Evolutionary conservation across 2,329 filamentous ascomycete genomes (phyloP), one percentile per base, ranked within the genome.

Genomic region (Paraphaeosphaeria minitans): DNA sequence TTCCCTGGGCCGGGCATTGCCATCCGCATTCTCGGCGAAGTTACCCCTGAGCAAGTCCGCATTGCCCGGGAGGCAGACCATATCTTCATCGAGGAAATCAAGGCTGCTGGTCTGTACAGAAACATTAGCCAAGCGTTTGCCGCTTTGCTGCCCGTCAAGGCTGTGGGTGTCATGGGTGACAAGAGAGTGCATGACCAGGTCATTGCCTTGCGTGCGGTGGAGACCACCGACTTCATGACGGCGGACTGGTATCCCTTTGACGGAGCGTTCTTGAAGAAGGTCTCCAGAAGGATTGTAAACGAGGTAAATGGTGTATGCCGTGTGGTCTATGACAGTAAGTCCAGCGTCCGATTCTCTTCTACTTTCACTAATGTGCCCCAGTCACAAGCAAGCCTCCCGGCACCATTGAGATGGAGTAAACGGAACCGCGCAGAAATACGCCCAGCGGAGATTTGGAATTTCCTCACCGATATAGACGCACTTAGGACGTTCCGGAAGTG

Each of bases 1-100:
- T 93, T 92, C 83, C 89, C 89, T 0, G 90, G 90, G 42, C 89
- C 88, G 13, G 87, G 88, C 53, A 87, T 96, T 60, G 92, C 85
- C 14, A 90, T 95, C 66, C 85, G 91, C 54, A 89, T 97, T 60
- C 81, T 97, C 0, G 93, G 93, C 37, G 93, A 96, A 67, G 88
- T 97, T 14, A 96, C 91, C 1, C 84, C 83, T 2, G 90, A 93
- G 73, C 86, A 89, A 43, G 89, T 97, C 16, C 86, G 87, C 56
- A 95, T 96, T 63, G 91, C 87, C 2, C 81, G 91, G n/a, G 82
- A 90, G 73, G 91, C 90, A 1, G 91, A 93, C 69, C 73, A 86
- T 70, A 93, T 94, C 71, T 93, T 91, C 79, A 92, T 93, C 66
- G 83, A 84, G 62, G 87, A 89, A 83, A 93, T 94, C 78, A 83